Conservation (phyloP, 2,329 filamentous ascomycete species). For the Ophiostoma himal-ulmi region DNA sequence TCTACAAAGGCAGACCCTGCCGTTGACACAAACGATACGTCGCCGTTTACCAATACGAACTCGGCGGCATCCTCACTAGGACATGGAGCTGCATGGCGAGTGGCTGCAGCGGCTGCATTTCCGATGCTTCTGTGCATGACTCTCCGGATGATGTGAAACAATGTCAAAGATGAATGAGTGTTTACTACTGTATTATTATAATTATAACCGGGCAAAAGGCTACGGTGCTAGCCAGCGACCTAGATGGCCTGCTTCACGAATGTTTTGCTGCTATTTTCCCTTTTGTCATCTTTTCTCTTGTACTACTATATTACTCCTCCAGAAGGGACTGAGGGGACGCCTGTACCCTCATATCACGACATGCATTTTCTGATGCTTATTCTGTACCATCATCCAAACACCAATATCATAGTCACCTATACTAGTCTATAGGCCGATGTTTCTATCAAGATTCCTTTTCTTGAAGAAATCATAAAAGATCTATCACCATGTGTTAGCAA, state of each 20-base stretch:
- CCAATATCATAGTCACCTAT: background rate
- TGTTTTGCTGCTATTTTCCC: background rate
- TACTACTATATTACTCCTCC: background rate
- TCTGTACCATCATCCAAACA: background rate
- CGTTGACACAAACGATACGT: conserved; percentile 23
- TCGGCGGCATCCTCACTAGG: background rate
- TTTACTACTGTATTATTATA: background rate
- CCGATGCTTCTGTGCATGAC: conserved; percentile 9
- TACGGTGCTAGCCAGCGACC: background rate
- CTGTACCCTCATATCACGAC: background rate
- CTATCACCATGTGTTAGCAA: background rate
- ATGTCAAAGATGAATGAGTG: no score
- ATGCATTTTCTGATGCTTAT: background rate
- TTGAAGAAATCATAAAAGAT: background rate
- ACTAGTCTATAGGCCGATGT: background rate
- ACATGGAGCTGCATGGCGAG: background rate
- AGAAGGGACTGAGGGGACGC: background rate
- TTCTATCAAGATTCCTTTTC: background rate
- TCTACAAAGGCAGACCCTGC: conserved; percentile 13
- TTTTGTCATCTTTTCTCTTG: background rate
- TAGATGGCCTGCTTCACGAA: background rate
- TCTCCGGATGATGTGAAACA: background rate
- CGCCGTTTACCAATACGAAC: conserved; percentile 26
- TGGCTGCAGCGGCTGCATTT: background rate
- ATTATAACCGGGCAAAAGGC: background rate